A percentile compares a stretch with the other conserved stretches of the same genome.
These are phyloP conservation scores for Aristolochia fimbriata DNA, from an alignment of 164 flowering plant species.

Conservation along the genomic window DNA sequence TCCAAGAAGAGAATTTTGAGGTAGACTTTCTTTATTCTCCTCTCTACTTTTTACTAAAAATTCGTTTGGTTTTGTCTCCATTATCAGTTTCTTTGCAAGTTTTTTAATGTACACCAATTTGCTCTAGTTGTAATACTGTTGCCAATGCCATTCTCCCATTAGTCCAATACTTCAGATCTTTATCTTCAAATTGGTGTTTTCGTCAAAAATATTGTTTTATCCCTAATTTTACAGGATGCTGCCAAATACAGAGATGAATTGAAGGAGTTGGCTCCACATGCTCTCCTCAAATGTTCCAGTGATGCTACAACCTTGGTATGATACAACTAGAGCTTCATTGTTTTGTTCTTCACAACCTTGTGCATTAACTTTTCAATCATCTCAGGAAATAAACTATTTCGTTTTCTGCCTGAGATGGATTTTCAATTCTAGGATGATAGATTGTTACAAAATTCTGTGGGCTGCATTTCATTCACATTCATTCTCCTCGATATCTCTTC, in stretches of 20 bases:
- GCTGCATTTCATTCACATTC: no score
- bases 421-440: no score
- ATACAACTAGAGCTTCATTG: no score
- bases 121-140: neutral
- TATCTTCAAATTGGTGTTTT: neutral
- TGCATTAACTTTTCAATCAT: no score
- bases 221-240: conserved; percentile 51
- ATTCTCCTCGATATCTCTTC: no score
- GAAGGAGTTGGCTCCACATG: conserved; percentile 59
- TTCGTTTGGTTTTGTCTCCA: neutral
- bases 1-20: conserved; percentile 73
- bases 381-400: no score
- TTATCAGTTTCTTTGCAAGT: neutral
- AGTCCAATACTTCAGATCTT: neutral
- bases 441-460: no score
- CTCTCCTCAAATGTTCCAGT: conserved; percentile 72
- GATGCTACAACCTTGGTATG: conserved; percentile 88
- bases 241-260: conserved; percentile 66
- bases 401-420: no score
- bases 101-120: neutral
- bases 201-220: neutral
- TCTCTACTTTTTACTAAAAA: neutral
- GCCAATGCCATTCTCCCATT: neutral
- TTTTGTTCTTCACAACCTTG: no score
- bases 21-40: conserved; percentile 21